phyloP scores from a whole-genome alignment of 352 stramenopile species.

The Phytophthora quininea region DNA sequence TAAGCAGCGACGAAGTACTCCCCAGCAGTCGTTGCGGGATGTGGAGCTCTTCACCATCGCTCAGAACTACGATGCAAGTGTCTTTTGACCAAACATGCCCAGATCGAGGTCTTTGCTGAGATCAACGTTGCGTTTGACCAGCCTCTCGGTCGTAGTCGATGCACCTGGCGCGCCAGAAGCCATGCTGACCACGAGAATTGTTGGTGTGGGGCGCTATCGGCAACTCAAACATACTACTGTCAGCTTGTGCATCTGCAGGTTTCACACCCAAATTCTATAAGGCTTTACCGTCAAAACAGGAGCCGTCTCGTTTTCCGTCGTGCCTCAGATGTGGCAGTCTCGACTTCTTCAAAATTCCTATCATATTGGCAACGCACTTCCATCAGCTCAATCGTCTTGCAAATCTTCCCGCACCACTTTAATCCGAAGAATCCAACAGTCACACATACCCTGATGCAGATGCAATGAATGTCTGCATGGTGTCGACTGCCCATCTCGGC shows the following conservation, averaged over 20 bases:
- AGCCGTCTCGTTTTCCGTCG: conserved; percentile 20
- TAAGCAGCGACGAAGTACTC: conserved; percentile 43
- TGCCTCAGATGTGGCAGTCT: conserved; percentile 23
- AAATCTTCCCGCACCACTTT: background rate
- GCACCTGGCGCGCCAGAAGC: conserved; percentile 36
- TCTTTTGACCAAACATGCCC: conserved; percentile 63
- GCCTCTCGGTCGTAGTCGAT: conserved; percentile 42
- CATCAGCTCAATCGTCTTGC: background rate
- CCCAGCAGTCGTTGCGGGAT: conserved; percentile 61
- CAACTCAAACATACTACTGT: background rate
- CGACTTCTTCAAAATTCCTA: conserved; percentile 46
- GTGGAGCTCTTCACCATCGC: conserved; percentile 75
- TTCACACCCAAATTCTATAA: background rate
- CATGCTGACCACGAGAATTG: conserved; percentile 70
- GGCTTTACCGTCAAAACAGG: conserved; percentile 23
- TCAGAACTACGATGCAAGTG: conserved; percentile 71
- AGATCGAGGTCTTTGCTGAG: conserved; percentile 57
- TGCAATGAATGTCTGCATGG: conserved; percentile 77
- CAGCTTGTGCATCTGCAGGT: no score
- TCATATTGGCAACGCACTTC: background rate
- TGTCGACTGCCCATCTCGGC: conserved; percentile 69
- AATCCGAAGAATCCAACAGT: background rate
- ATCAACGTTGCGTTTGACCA: conserved; percentile 72
- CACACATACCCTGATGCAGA: conserved; percentile 57
- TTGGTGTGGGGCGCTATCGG: conserved; percentile 27